Percentiles rank a stretch among this genome's conserved stretches.
phyloP scores from a whole-genome alignment of 345 rosid genomes.

The Noccaea bulbosa region DNA sequence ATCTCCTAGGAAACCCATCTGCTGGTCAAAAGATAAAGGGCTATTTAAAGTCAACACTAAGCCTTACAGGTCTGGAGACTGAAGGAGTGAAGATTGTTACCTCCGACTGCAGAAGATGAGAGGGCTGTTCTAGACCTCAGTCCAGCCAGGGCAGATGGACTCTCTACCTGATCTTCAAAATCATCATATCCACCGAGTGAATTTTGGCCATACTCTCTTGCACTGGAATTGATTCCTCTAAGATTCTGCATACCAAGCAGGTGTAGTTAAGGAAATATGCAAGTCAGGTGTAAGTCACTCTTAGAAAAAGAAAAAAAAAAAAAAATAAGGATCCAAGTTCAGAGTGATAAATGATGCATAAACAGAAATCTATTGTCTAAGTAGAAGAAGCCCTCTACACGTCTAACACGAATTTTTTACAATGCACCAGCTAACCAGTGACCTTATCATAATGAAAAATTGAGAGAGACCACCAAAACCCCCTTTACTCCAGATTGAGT shows the following conservation, averaged over 20 bases:
- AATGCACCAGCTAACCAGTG: slow-evolving; percentile 18
- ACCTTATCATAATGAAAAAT: slow-evolving; percentile 10
- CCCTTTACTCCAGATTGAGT: slow-evolving; percentile 16
- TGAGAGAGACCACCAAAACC: slow-evolving; percentile 11
- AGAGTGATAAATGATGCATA: background rate
- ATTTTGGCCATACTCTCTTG: slow-evolving; percentile 53
- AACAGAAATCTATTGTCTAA: slow-evolving; percentile 14
- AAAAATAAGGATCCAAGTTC: background rate
- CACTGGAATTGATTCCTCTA: slow-evolving; percentile 54
- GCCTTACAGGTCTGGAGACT: slow-evolving; percentile 44
- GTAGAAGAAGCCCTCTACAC: slow-evolving; percentile 14
- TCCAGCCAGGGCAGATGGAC: slow-evolving; percentile 55
- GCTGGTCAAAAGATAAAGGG: slow-evolving; percentile 47
- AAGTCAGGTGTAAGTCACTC: slow-evolving; percentile 31
- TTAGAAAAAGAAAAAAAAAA: background rate
- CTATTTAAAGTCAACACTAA: slow-evolving; percentile 48
- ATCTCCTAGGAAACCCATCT: slow-evolving; percentile 66
- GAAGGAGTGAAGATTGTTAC: slow-evolving; percentile 54
- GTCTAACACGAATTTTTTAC: background rate
- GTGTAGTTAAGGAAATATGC: slow-evolving; percentile 16
- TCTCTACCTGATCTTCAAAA: slow-evolving; percentile 60
- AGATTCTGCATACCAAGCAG: slow-evolving; percentile 54
- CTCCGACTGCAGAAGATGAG: slow-evolving; percentile 56
- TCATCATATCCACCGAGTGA: slow-evolving; percentile 51
- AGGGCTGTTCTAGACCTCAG: slow-evolving; percentile 57